Conservation (phyloP, 495 filamentous ascomycete species). For the Daldinia bambusicola region DNA sequence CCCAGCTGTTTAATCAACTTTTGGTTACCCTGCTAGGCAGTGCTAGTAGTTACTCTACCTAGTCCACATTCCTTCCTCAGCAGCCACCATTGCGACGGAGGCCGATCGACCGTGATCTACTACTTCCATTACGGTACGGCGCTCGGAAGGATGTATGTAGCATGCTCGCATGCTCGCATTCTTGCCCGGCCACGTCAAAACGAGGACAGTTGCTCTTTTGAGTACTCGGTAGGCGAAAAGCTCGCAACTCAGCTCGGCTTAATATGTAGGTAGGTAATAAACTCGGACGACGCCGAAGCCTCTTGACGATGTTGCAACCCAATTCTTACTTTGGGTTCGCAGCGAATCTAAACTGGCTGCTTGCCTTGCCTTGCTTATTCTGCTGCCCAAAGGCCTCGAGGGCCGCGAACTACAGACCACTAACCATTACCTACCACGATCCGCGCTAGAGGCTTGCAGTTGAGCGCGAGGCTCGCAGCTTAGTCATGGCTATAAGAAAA, state of each 20-base stretch:
- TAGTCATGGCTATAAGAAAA: conserved; percentile 17
- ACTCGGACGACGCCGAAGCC: conserved; percentile 35
- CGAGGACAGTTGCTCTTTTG: conserved; percentile 26
- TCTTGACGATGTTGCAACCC: conserved; percentile 23
- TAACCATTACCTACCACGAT: background rate
- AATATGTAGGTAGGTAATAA: conserved; percentile 14
- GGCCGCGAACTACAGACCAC: conserved; percentile 26
- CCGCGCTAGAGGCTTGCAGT: conserved; percentile 20
- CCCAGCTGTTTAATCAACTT: conserved; percentile 6
- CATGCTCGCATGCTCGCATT: too few relatives aligned
- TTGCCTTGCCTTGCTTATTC: conserved; percentile 12
- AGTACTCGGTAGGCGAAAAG: conserved; percentile 23
- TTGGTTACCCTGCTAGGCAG: background rate
- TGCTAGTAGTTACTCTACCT: background rate
- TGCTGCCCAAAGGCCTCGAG: conserved; percentile 24
- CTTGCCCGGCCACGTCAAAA: conserved; percentile 6
- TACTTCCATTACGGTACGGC: conserved; percentile 20
- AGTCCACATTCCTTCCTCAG: conserved; percentile 16
- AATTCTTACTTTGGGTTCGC: background rate
- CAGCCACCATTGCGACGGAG: conserved; percentile 33
- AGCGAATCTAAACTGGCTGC: conserved; percentile 9
- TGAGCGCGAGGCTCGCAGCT: conserved; percentile 9
- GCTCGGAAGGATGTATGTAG: conserved; percentile 7
- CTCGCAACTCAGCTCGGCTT: conserved; percentile 34
- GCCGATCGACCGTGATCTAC: conserved; percentile 5